phyloP scores from a whole-genome alignment of 169 alveolate species.

The Eimeria acervulina region DNA sequence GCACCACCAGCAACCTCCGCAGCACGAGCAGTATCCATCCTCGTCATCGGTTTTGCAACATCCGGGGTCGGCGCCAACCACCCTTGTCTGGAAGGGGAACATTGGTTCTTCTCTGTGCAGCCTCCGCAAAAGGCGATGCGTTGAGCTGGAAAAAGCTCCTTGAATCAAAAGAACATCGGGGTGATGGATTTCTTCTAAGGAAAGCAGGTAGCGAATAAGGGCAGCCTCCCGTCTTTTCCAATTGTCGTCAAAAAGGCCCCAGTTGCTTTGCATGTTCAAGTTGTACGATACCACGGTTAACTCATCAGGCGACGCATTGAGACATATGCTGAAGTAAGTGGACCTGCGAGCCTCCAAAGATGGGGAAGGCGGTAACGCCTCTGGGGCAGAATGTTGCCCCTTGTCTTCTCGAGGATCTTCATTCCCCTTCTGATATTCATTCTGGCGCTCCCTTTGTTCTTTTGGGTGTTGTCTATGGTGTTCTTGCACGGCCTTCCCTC shows the following conservation, averaged over 20 bases:
- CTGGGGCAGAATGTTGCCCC: slow-evolving; percentile 4
- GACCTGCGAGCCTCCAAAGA: slow-evolving; percentile 78
- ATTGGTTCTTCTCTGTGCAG: slow-evolving; percentile 63
- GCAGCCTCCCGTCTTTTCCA: slow-evolving; percentile 83
- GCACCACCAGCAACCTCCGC: slow-evolving; percentile 75
- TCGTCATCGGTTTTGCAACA: slow-evolving; percentile 51
- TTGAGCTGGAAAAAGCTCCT: slow-evolving; percentile 73
- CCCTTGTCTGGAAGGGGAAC: slow-evolving; percentile 79
- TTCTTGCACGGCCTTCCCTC: slow-evolving; percentile 1
- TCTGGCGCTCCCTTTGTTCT: background rate
- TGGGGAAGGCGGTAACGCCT: slow-evolving; percentile 26
- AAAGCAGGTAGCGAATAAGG: slow-evolving; percentile 66
- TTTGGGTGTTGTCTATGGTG: slow-evolving; percentile 16
- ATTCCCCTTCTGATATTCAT: background rate
- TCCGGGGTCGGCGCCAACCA: slow-evolving; percentile 75
- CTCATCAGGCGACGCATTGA: slow-evolving; percentile 78
- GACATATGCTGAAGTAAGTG: slow-evolving; percentile 78
- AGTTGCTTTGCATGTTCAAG: slow-evolving; percentile 82
- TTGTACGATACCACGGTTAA: slow-evolving; percentile 86
- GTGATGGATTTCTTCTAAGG: slow-evolving; percentile 43
- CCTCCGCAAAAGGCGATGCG: slow-evolving; percentile 53
- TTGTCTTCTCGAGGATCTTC: background rate
- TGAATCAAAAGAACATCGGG: slow-evolving; percentile 83
- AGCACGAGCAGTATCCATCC: slow-evolving; percentile 65
- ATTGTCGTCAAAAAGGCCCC: slow-evolving; percentile 75